These are phyloP conservation scores for Mortierella sp. DNA, from an alignment of 371 early-diverging fungal genomes.

Conservation along the genomic window DNA sequence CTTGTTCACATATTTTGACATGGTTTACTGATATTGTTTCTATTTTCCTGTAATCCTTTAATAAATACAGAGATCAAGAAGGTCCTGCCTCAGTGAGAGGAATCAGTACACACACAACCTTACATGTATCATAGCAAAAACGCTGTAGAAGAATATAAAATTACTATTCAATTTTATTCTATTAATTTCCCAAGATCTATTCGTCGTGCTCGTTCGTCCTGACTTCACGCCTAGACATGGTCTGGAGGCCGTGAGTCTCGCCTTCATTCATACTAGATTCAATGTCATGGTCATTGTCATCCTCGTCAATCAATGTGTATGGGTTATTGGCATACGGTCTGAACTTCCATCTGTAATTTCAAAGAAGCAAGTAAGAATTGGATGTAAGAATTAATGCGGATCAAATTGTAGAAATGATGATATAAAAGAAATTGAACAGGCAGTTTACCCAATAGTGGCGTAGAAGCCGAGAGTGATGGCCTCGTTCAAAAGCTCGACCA, in stretches of 20 bases:
- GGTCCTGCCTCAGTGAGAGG: conserved; percentile 21
- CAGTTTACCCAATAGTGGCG: conserved; percentile 62
- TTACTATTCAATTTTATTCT: too few relatives aligned
- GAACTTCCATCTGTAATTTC: conserved; percentile 55
- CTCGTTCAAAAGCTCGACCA: conserved; percentile 66
- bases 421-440: neutral
- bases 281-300: conserved; percentile 55
- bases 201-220: conserved; percentile 41
- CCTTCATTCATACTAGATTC: conserved; percentile 33
- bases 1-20: neutral
- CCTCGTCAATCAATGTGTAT: conserved; percentile 62
- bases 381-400: neutral
- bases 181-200: conserved; percentile 3
- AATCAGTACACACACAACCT: neutral
- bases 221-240: conserved; percentile 54
- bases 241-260: conserved; percentile 46
- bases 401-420: neutral
- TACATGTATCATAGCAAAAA: neutral
- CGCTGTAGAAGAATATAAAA: neutral
- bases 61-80: conserved; percentile 35
- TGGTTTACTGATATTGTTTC: neutral
- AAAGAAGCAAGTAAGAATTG: neutral
- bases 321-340: conserved; percentile 68
- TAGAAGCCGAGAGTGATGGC: conserved; percentile 65
- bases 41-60: neutral